Evolutionary conservation across 129 eudicot species (phyloP), one percentile per base, ranked within the genome.

Genomic region (Heracleum sosnowskyi): DNA sequence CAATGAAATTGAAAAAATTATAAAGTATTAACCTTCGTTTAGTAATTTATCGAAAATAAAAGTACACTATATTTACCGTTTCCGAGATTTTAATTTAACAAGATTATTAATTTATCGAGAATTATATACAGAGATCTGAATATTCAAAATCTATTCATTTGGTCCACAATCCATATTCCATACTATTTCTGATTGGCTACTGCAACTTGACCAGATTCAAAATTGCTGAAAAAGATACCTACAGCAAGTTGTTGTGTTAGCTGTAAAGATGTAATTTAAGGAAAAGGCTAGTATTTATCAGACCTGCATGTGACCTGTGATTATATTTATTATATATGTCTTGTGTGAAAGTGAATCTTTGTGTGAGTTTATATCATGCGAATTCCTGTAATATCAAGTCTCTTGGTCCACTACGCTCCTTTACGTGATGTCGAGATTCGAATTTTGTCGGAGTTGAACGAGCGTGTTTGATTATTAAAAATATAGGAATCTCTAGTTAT

Each of bases 271-370:
- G 39, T 33, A 4, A 13, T 15, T 44, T 44, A 4, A 66, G 11
- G 39, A 7, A 69, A 18, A 13, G 18, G 45, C 28, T 36, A 16
- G 3, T 16, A 18, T 2, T 33, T 2, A 34, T 2, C 2, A 36
- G 74, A 36, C 26, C 28, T 69, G 74, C 74, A 36, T 69, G 74
- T 69, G 74, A 69, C 74, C 46, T 29, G 8, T 69, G 46, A 11
- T 60, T 60, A n/a, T 26, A 22, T 3, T 8, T 1, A n/a, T 57
- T 8, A 1, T 57, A 60, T 60, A 26, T n/a, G 5, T 60, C 28
- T 53, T 47, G 1, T 60, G 68, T 60, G 68, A 60, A 60, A n/a
- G 33, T 60, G 68, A 60, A 60, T 60, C 33, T 60, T 55, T 24
- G 31, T 26, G n/a, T n/a, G n/a, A n/a, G n/a, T n/a, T n/a, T n/a